Evolutionary conservation across 2,329 filamentous ascomycete genomes (phyloP).

Genomic region (Alternaria angustiovoidea): DNA sequence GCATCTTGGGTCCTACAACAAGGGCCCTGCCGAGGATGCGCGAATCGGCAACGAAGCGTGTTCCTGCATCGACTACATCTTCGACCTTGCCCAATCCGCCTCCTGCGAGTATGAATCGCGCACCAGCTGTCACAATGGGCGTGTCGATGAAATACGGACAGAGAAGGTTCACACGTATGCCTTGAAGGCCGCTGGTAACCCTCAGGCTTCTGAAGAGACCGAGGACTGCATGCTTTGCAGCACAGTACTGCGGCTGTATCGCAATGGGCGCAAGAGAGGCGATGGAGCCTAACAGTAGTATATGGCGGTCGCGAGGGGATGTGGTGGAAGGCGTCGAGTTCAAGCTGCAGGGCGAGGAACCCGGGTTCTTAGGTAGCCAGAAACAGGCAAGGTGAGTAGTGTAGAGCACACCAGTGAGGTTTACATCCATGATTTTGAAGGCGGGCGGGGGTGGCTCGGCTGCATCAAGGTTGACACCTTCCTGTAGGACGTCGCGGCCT

Average conservation of each 20-base stretch:
- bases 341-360: slow-evolving; percentile 48
- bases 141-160: slow-evolving; percentile 73
- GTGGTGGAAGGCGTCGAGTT: slow-evolving; percentile 36
- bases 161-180: slow-evolving; percentile 71
- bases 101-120: slow-evolving; percentile 64
- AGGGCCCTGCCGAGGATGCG: slow-evolving; percentile 65
- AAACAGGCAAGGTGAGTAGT: slow-evolving; percentile 71
- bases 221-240: slow-evolving; percentile 71
- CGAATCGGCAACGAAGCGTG: slow-evolving; percentile 67
- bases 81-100: slow-evolving; percentile 61
- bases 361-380: slow-evolving; percentile 63
- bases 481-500: slow-evolving; percentile 57
- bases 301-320: slow-evolving; percentile 61
- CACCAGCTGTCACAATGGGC: slow-evolving; percentile 61
- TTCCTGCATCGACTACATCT: slow-evolving; percentile 71
- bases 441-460: slow-evolving; percentile 60
- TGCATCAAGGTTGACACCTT: slow-evolving; percentile 54
- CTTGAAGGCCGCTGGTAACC: slow-evolving; percentile 56
- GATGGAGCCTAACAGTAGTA: slow-evolving; percentile 70
- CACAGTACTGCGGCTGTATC: slow-evolving; percentile 62
- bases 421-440: slow-evolving; percentile 66
- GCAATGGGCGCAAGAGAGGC: slow-evolving; percentile 60
- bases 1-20: slow-evolving; percentile 65
- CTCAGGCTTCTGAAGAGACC: slow-evolving; percentile 70
- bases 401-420: slow-evolving; percentile 70